Evolutionary conservation across 495 filamentous ascomycete species (phyloP).

Genomic region (Aspergillus diversus): DNA sequence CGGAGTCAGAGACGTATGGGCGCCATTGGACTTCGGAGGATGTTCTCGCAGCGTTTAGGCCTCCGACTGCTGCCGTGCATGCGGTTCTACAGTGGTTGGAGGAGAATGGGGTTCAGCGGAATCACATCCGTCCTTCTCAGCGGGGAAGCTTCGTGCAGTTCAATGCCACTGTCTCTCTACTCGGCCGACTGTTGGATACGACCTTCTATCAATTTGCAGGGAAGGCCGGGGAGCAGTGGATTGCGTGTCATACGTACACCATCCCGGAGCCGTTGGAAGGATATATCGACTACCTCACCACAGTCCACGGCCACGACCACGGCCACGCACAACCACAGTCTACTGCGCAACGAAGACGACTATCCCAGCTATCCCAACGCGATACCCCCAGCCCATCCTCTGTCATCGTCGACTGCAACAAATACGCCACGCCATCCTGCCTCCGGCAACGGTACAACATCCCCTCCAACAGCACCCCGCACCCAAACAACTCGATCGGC

Average conservation of each 20-base stretch:
- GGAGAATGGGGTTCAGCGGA: constrained; percentile 43
- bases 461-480: constrained; percentile 50
- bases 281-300: too few species aligned
- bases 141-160: constrained; percentile 52
- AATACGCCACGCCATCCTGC: constrained; percentile 60
- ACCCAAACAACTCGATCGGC: constrained; percentile 53
- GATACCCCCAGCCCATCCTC: constrained; percentile 3
- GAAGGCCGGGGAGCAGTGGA: too few species aligned
- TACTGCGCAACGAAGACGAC: constrained; percentile 62
- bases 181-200: constrained; percentile 55
- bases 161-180: constrained; percentile 47
- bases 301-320: too few species aligned
- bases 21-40: constrained; percentile 56
- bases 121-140: constrained; percentile 37
- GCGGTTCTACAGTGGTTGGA: constrained; percentile 55
- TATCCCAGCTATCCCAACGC: constrained; percentile 56
- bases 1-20: constrained; percentile 44
- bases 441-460: constrained; percentile 64
- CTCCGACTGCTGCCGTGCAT: constrained; percentile 36
- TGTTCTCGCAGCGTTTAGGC: constrained; percentile 55
- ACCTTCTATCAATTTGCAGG: too few species aligned
- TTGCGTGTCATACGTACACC: too few species aligned
- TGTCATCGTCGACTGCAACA: background rate
- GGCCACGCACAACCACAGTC: constrained; percentile 52
- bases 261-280: too few species aligned